phyloP scores from a whole-genome alignment of 345 rosid species.

The Conringia planisiliqua region DNA sequence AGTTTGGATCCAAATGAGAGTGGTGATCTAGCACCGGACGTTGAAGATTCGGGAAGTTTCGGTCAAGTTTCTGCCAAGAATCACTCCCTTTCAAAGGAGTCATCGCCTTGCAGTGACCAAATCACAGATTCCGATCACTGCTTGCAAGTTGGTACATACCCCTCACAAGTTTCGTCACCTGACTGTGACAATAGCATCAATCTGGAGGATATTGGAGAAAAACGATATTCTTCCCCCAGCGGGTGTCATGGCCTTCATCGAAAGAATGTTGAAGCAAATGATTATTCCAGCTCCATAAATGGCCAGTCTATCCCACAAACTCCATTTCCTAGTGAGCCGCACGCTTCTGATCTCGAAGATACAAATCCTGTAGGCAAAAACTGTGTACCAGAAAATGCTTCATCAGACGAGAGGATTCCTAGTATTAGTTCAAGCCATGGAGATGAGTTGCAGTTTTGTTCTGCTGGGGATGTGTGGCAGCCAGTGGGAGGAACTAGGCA shows the following conservation, averaged over 20 bases:
- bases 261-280: constrained; percentile 18
- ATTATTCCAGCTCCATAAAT: constrained; percentile 24
- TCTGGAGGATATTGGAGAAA: constrained; percentile 16
- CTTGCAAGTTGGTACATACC: constrained; percentile 34
- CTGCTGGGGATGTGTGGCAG: constrained; percentile 62
- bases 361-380: constrained; percentile 37
- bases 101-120: constrained; percentile 15
- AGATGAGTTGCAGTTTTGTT: constrained; percentile 41
- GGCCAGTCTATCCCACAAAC: constrained; percentile 26
- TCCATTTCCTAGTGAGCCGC: constrained; percentile 37
- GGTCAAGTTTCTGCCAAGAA: constrained; percentile 9
- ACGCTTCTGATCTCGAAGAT: constrained; percentile 31
- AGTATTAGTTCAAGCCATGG: constrained; percentile 43
- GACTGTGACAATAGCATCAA: constrained; percentile 24
- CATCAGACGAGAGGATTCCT: constrained; percentile 41
- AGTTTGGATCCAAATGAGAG: constrained; percentile 32
- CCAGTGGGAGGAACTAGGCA: constrained; percentile 39
- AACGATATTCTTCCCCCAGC: constrained; percentile 20
- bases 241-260: not conserved
- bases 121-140: constrained; percentile 28
- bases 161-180: constrained; percentile 36
- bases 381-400: constrained; percentile 38
- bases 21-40: constrained; percentile 29
- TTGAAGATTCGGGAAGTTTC: constrained; percentile 35
- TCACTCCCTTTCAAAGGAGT: constrained; percentile 19